Conservation (phyloP, 306 rosid species). For the Trifolium dubium region DNA sequence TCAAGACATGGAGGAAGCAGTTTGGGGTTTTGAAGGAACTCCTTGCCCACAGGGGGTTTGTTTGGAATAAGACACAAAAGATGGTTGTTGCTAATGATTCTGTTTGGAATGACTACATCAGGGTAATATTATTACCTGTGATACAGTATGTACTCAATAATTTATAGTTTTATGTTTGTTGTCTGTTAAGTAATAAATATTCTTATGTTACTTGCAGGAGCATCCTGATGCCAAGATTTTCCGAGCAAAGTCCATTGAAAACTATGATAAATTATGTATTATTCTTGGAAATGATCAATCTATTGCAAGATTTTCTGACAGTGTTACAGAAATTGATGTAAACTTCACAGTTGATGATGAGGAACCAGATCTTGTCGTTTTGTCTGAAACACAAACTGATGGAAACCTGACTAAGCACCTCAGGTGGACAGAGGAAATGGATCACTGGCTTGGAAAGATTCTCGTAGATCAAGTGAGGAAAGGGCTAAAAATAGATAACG, state of each 20-base stretch:
- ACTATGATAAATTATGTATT: slow-evolving; percentile 55
- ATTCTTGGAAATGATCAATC: slow-evolving; percentile 56
- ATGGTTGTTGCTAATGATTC: slow-evolving; percentile 59
- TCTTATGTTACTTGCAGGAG: slow-evolving; percentile 48
- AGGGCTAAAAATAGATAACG: slow-evolving; percentile 58
- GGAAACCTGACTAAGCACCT: slow-evolving; percentile 50
- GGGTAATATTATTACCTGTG: slow-evolving; percentile 43
- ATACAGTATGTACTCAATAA: slow-evolving; percentile 16
- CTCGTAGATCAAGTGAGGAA: slow-evolving; percentile 59
- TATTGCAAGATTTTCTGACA: slow-evolving; percentile 45
- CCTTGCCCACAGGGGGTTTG: slow-evolving; percentile 60
- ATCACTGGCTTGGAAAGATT: slow-evolving; percentile 56
- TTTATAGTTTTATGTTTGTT: slow-evolving; percentile 26
- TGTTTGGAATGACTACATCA: slow-evolving; percentile 62
- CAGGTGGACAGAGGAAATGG: slow-evolving; percentile 68
- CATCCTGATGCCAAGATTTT: slow-evolving; percentile 59
- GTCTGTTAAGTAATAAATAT: slow-evolving; percentile 24
- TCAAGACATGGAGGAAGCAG: slow-evolving; percentile 69
- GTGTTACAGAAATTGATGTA: slow-evolving; percentile 47
- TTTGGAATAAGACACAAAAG: slow-evolving; percentile 59
- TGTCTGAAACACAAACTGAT: slow-evolving; percentile 48
- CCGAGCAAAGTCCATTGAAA: slow-evolving; percentile 49
- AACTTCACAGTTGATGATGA: slow-evolving; percentile 48
- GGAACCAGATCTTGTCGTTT: slow-evolving; percentile 42
- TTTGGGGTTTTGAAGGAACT: slow-evolving; percentile 59